A percentile compares a stretch with the other conserved stretches of the same genome.
phyloP scores from a whole-genome alignment of 257 asterid species.

The Petrea volubilis region DNA sequence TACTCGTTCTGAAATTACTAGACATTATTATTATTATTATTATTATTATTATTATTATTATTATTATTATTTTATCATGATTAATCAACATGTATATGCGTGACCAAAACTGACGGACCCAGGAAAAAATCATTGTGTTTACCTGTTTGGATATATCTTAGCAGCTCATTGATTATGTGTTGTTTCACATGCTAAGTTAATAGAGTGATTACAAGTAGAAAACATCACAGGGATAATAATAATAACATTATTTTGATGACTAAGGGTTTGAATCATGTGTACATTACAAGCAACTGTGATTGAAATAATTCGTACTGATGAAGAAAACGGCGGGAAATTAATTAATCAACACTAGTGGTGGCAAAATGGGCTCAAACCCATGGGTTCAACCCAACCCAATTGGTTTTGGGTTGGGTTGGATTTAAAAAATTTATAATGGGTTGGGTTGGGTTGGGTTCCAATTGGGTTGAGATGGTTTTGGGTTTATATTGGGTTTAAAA shows the following conservation, averaged over 20 bases:
- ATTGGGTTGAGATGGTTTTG: too few species aligned
- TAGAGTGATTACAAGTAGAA: conserved; percentile 5
- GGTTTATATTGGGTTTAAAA: too few species aligned
- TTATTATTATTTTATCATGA: not conserved
- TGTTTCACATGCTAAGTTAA: conserved; percentile 20
- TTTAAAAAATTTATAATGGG: too few species aligned
- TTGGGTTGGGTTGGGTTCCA: too few species aligned
- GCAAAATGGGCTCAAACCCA: not conserved
- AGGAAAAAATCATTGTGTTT: conserved; percentile 22
- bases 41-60: conserved; percentile 6
- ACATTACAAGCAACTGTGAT: conserved; percentile 35
- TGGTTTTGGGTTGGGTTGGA: too few species aligned
- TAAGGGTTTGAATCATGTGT: conserved; percentile 27
- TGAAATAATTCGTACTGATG: conserved; percentile 7
- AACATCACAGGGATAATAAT: not conserved
- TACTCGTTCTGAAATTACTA: conserved; percentile 5
- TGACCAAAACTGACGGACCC: conserved; percentile 14
- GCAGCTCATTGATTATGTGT: conserved; percentile 8
- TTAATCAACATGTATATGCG: not conserved
- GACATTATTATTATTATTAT: not conserved
- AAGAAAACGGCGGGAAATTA: conserved; percentile 26
- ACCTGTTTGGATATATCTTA: conserved; percentile 31
- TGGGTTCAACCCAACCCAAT: too few species aligned
- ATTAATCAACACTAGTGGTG: not conserved
- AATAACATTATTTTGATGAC: not conserved